These are phyloP conservation scores for Orbilia oligospora DNA, from an alignment of 2,329 filamentous ascomycete genomes.

Conservation along the genomic window DNA sequence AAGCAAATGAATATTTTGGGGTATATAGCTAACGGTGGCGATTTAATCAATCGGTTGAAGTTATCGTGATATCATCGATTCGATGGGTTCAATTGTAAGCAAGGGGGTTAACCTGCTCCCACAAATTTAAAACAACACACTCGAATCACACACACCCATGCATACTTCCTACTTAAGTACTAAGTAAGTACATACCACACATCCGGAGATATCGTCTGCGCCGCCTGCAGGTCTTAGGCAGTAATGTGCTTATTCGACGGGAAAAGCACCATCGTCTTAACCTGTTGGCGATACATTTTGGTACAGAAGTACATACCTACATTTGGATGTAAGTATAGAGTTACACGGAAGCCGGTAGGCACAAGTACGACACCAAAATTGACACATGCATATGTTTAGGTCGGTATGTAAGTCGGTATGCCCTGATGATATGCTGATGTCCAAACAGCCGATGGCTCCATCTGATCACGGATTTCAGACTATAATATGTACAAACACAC, in stretches of 20 bases:
- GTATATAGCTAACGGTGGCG: no score
- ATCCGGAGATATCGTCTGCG: constrained; percentile 4
- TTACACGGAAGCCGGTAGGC: constrained; percentile 19
- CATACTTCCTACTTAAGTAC: background rate
- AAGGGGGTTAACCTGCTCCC: constrained; percentile 26
- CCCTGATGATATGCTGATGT: constrained; percentile 21
- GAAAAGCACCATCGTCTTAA: background rate
- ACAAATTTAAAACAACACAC: background rate
- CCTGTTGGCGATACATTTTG: background rate
- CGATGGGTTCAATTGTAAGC: constrained; percentile 10
- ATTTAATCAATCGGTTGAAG: constrained; percentile 12
- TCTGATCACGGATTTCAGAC: constrained; percentile 37
- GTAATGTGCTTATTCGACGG: constrained; percentile 2
- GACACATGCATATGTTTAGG: background rate
- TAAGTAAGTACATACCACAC: background rate
- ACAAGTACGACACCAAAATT: background rate
- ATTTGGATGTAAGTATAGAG: no score
- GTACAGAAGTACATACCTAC: no score
- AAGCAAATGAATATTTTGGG: background rate
- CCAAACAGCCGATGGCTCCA: constrained; percentile 16
- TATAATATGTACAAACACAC: background rate
- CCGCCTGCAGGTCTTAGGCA: constrained; percentile 12
- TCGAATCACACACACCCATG: background rate
- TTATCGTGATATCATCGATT: constrained; percentile 45
- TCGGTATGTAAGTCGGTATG: no score